Evolutionary conservation across 768 basidiomycete genomes (phyloP).

Genomic region (Suillus tomentosus): DNA sequence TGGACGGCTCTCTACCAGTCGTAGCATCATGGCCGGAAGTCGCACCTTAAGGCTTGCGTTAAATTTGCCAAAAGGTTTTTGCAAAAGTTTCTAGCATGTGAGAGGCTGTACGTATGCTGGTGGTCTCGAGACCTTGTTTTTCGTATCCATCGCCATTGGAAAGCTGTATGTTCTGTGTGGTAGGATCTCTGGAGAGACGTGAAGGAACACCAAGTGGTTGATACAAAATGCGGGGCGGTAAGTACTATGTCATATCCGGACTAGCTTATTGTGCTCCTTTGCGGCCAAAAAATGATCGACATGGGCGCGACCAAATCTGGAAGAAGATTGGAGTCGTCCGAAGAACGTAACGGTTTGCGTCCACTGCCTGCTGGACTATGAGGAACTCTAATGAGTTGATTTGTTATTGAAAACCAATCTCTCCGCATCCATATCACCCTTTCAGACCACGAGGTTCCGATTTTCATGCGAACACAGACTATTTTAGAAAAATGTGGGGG

Average conservation of each 20-base stretch:
- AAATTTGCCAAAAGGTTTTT: slow-evolving; percentile 2
- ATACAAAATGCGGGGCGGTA: neutral
- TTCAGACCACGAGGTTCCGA: neutral
- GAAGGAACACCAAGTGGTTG: neutral
- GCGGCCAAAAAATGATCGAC: slow-evolving; percentile 5
- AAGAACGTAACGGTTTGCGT: neutral
- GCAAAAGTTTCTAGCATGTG: neutral
- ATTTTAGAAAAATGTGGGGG: slow-evolving; percentile 6
- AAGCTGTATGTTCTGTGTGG: neutral
- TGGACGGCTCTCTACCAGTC: neutral
- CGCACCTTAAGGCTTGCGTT: neutral
- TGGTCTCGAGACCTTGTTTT: neutral
- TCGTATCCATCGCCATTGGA: neutral
- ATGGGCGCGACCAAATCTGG: neutral
- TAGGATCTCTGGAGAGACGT: neutral
- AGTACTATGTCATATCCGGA: neutral
- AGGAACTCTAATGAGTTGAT: neutral
- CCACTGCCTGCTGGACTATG: neutral
- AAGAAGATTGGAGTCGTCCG: slow-evolving; percentile 1
- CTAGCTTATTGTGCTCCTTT: neutral
- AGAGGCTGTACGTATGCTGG: neutral
- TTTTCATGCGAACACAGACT: neutral
- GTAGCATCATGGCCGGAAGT: neutral
- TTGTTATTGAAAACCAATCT: neutral
- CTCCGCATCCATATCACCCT: neutral